Base-by-base conservation (phyloP, 768 basidiomycete genomes). In the Tephrocybe sp. region DNA sequence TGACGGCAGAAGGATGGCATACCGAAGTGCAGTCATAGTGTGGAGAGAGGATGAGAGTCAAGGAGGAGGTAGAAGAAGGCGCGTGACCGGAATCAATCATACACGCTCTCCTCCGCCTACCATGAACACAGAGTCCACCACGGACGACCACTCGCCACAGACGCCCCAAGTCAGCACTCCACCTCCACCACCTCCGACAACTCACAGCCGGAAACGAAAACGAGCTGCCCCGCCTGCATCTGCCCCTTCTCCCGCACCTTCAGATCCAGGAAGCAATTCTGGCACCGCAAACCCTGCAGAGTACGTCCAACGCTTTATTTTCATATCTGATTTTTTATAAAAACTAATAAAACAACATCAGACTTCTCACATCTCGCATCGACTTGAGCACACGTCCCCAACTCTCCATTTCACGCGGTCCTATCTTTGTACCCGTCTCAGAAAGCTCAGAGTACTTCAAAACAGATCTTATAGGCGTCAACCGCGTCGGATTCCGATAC, bases 401-500 rank as follows among this genome's bases (percentile, higher is more conserved):
- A 42, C 80, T 91, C 33, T 79, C 80, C 27, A 80, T 89, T 54
- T 88, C 87, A 44, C 84, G 89, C 21, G 84, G 82, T 22, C 89
- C 89, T 1, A 68, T 72, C 1, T 90, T 91, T 64, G 62, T 80
- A 18, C 82, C 84, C 3, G 66, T 75, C n/a, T 62, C 72, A 3
- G 82, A 84, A 43, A 63, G 64, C 22, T 78, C 83, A 21, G 70
- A 71, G 40, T 87, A 79, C 65, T 77, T 72, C 69, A 77, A 76
- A 55, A 90, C 87, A 7, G 89, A 91, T 53, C 76, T 82, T 16
- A 71, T 85, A 27, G 85, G 80, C 45, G 74, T 82, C 57, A 91
- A 91, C 60, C 82, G 87, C 48, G 74, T 89, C 45, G 86, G 86
- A 8, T 91, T 83, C 57, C 84, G 90, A 37, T 92, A 92, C 54